Evolutionary conservation across 2,329 filamentous ascomycete genomes (phyloP).

Genomic region (Pseudocercospora cruenta): DNA sequence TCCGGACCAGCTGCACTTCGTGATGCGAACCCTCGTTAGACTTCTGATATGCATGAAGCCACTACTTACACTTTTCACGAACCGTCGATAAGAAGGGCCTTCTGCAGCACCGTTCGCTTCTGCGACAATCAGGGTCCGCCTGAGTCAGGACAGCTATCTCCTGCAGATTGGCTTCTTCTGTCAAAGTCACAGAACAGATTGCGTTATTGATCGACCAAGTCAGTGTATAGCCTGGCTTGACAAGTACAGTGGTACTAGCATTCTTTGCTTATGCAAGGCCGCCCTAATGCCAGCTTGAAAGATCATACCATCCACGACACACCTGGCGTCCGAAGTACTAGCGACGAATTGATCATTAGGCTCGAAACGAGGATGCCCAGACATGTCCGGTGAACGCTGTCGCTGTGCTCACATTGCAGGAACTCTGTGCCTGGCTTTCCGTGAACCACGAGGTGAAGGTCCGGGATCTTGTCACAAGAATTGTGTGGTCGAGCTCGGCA

Average conservation of each 20-base stretch:
- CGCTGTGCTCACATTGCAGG: neutral
- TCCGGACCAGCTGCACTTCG: neutral
- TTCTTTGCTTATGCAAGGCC: neutral
- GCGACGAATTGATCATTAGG: neutral
- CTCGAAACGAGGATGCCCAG: constrained; percentile 1
- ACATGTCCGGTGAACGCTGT: neutral
- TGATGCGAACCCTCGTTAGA: neutral
- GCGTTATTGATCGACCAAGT: constrained; percentile 2
- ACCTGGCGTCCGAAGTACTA: neutral
- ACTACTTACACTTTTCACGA: neutral
- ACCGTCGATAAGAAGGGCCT: neutral
- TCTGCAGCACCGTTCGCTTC: neutral
- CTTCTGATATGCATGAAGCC: neutral
- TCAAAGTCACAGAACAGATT: constrained; percentile 1
- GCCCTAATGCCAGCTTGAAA: neutral
- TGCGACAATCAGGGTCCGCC: neutral
- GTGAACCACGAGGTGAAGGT: neutral
- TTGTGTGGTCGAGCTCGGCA: neutral
- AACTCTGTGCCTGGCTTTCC: neutral
- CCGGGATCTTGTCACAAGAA: neutral
- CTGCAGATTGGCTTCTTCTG: neutral
- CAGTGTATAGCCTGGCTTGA: neutral
- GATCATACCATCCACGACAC: neutral
- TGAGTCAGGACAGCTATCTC: constrained; percentile 5
- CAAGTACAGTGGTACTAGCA: neutral